Base-by-base conservation (phyloP, 1,284 basidiomycete species). In the Tilletia setariae region DNA sequence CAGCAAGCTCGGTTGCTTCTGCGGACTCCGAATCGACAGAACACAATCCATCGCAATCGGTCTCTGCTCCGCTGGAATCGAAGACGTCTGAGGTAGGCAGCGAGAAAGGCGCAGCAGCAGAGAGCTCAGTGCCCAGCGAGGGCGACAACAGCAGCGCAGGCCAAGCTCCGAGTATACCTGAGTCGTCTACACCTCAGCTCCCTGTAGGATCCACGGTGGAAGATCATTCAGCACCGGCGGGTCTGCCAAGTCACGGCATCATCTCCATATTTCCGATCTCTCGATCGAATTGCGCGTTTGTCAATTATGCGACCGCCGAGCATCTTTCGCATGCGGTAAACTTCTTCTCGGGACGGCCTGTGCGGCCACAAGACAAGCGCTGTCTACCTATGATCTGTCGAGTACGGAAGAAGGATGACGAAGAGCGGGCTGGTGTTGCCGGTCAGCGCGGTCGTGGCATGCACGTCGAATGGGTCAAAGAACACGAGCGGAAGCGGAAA, bases 261-360 rank as follows among this genome's bases (percentile, higher is more conserved):
- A 83, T 90, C 1, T 94, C 91, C 25, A 90, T 98, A 73, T 96
- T 95, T 84, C 87, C 94, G 68, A 98, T 98, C 76, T 88, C 90
- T 21, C 88, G 93, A 25, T 94, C 93, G 2, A 93, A 90, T 76
- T 97, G 94, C 82, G 92, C 92, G 2, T 97, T 98, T 79, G 88
- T 96, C 82, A 97, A 97, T 81, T 94, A 91, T 77, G 87, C 88
- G 63, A 87, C 86, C 0, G 87, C 89, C 74, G 83, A 79, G 1
- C 86, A 90, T 70, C 85, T 97, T 35, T 84, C 87, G 7, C 84
- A 85, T 0, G 92, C 92, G 0, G 91, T 94, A 66, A 76, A 81
- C 0, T 87, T 85, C 66, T 95, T 93, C 84, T 89, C 91, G 78
- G 91, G 90, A 9, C 84, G 84, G 68, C 85, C 86, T 19, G 80